Evolutionary conservation across 192 early-diverging fungal species (phyloP), one percentile per base, ranked within the genome.

Genomic region (Entomortierella chlamydospora): DNA sequence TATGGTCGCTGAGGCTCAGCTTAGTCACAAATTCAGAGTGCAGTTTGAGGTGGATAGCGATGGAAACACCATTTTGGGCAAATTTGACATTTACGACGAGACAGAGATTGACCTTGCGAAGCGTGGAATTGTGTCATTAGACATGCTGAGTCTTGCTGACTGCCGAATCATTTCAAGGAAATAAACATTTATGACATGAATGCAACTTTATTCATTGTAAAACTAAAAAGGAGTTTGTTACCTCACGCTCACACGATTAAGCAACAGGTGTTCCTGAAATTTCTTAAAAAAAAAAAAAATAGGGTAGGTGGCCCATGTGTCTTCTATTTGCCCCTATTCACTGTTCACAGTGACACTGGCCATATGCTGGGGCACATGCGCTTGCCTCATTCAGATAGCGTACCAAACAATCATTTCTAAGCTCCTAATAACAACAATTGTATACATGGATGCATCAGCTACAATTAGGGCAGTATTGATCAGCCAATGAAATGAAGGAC

Each of bases 61-160:
- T 8, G 76, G 76, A 0, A 26, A 45, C 1, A 47, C 68, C 5
- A 60, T 79, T 30, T n/a, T 79, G 0, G 76, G 76, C 34, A 79
- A 79, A 61, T 70, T 79, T 70, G 76, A 79, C 15, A 37, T 70
- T 30, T 79, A 61, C 49, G 63, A 79, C 43, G 62, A 79, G 34
- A 61, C 69, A 26, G 61, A 64, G 26, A 6, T 66, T 18, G 63
- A 79, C 23, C 45, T 49, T 6, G 41, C 51, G 7, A 50, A 47
- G 13, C 43, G 42, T 17, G 76, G 76, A 8, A 65, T 70, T 29
- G 63, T 61, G 0, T 34, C 42, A 0, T 33, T 79, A 22, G 76
- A 79, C 52, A 41, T 68, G 20, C 34, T 79, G 6, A 65, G 60
- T 22, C 57, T 79, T 30, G 56, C 52, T 2, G 76, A 79, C 17